Base-by-base conservation (phyloP, 768 basidiomycete species). In the Tulasnella sp. region DNA sequence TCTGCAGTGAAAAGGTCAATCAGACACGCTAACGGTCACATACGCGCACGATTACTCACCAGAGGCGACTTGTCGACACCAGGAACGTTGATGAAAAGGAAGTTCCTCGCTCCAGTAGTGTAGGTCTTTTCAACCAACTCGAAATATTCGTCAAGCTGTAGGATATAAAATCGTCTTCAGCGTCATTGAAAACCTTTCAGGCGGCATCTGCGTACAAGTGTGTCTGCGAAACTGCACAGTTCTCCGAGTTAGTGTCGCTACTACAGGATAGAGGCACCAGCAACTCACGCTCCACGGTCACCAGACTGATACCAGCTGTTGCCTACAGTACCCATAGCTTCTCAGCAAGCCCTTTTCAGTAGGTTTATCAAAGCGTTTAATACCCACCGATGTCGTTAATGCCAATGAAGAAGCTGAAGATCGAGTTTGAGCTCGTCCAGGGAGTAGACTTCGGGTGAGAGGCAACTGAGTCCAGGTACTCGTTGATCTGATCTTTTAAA, bases 371-470 rank as follows among this genome's bases (percentile, higher is more conserved):
- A 14, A 12, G 3, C 16, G 26, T 22, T 12, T 12, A 14, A 29
- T 34, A 29, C 37, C 32, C 34, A 75, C 69, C 87, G 39, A 90
- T 83, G 75, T 90, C 89, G 76, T 90, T 90, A 74, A 90, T 87
- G 0, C 89, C 89, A 72, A 90, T 89, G 83, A 84, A 90, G 22
- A 89, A 78, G 0, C 86, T 85, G 78, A 90, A 90, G 64, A 90
- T 75, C 69, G 87, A 77, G 76, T 89, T 86, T 3, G 77, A 75
- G 71, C 84, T 83, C n/a, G 83, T 83, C 89, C 89, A 90, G 0
- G 85, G 83, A 2, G 85, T 83, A 1, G 78, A 79, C 9, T 81
- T 78, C 0, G 88, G 87, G 77, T 85, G 86, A 40, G 76, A 1
- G 81, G 85, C 74, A n/a, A 81, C 83, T 8, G 81, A 78, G n/a